Base-by-base conservation (phyloP, 139 green algal species). In the Pleodorina starrii region DNA sequence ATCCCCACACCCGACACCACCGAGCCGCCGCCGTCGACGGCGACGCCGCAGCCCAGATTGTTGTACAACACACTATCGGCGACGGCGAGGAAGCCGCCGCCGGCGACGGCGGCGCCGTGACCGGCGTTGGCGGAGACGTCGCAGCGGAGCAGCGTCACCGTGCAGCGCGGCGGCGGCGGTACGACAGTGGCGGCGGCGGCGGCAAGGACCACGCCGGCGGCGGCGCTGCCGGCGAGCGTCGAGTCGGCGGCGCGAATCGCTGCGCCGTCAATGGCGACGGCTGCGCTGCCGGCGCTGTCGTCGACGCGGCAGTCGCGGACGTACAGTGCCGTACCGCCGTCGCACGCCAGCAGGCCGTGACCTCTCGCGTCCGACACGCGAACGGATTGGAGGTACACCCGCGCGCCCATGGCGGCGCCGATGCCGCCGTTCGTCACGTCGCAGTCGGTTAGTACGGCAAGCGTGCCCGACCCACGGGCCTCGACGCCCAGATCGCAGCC, bases 11-110 rank as follows among this genome's bases (percentile, higher is more conserved):
- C 83, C 43, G 46, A 29, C 83, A 88, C 25, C 46, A n/a, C 35
- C 23, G 46, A 32, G 68, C 46, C 83, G 32, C 2, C 3, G 35
- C 83, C 83, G 10, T 71, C 68, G 2, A 69, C 68, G 6, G 16
- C 5, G n/a, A 81, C 2, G 35, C 83, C 83, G 44, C 46, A 69
- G 25, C 35, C 36, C 44, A 81, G 46, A 35, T 88, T 88, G 83
- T 88, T 88, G 83, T 88, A 88, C 32, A 80, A 25, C n/a, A 79
- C 83, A 42, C 59, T 48, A 10, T 71, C 83, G 9, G 19, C 23
- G 16, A 81, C 16, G 16, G 57, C 38, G 10, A 43, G 10, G 27
- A 54, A 32, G 35, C 46, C 35, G 83, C 83, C 46, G 68, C 68
- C 68, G 4, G 4, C 2, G n/a, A 81, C 83, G 6, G 21, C 6